phyloP scores from a whole-genome alignment of 2,329 filamentous ascomycete species.

The Dendryphion nanum region DNA sequence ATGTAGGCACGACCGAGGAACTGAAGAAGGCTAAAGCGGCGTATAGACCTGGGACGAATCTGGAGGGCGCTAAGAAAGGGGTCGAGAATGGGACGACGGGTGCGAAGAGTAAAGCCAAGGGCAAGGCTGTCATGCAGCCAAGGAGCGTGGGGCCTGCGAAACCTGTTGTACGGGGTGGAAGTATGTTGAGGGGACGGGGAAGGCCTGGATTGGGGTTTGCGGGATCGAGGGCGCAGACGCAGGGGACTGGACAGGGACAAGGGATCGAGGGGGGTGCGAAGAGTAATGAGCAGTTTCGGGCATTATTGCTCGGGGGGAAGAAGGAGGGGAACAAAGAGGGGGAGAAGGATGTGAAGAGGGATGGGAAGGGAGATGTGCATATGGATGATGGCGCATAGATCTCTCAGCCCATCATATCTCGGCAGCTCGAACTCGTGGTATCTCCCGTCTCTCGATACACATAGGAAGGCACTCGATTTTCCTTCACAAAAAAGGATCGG shows the following conservation, averaged over 20 bases:
- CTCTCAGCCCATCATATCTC: too few species aligned
- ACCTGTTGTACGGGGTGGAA: constrained; percentile 22
- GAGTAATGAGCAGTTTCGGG: constrained; percentile 59
- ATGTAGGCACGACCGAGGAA: constrained; percentile 53
- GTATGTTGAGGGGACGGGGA: constrained; percentile 12
- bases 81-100: neutral
- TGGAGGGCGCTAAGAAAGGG: constrained; percentile 26
- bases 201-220: constrained; percentile 23
- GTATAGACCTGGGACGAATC: constrained; percentile 39
- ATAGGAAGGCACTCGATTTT: too few species aligned
- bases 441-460: too few species aligned
- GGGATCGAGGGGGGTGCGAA: too few species aligned
- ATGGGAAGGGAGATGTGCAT: too few species aligned
- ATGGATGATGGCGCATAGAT: too few species aligned
- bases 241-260: constrained; percentile 1
- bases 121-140: neutral
- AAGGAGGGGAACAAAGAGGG: constrained; percentile 11
- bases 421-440: too few species aligned
- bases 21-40: constrained; percentile 38
- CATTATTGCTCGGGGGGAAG: constrained; percentile 49
- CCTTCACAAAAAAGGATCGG: too few species aligned
- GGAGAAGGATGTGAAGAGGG: too few species aligned
- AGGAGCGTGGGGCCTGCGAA: constrained; percentile 13
- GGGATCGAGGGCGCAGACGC: neutral
- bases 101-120: neutral